These are phyloP conservation scores for Hypoxylon sp. DNA, from an alignment of 2,329 filamentous ascomycete species.

Conservation along the genomic window DNA sequence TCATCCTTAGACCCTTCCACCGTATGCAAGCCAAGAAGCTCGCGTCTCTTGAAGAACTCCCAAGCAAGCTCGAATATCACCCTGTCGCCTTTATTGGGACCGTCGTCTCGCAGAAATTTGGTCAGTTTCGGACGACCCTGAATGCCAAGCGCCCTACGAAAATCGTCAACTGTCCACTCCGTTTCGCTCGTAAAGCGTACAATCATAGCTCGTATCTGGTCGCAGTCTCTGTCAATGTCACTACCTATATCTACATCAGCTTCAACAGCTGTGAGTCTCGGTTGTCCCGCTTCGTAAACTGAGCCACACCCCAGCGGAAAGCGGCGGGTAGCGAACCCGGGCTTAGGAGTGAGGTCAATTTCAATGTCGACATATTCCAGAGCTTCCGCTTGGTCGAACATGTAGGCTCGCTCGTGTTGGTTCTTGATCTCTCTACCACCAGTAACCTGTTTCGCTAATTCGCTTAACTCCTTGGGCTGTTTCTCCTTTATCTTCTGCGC, in stretches of 20 bases:
- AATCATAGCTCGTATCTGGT: conserved; percentile 32
- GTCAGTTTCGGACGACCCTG: conserved; percentile 9
- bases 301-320: no score
- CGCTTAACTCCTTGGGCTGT: background rate
- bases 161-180: conserved; percentile 22
- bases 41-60: conserved; percentile 34
- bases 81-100: conserved; percentile 9
- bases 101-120: conserved; percentile 13
- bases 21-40: conserved; percentile 15
- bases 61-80: conserved; percentile 11
- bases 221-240: conserved; percentile 29
- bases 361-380: conserved; percentile 11
- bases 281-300: background rate
- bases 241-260: background rate
- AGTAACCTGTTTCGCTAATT: background rate
- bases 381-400: background rate
- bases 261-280: background rate
- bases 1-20: background rate
- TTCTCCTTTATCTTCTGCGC: conserved; percentile 1
- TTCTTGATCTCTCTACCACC: background rate
- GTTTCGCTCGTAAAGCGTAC: conserved; percentile 4
- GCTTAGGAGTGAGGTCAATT: conserved; percentile 23
- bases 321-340: conserved; percentile 10
- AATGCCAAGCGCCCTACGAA: conserved; percentile 6
- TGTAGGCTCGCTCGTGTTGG: background rate